These are phyloP conservation scores for Tanacetum coccineum DNA, from an alignment of 129 eudicot species.

Conservation along the genomic window DNA sequence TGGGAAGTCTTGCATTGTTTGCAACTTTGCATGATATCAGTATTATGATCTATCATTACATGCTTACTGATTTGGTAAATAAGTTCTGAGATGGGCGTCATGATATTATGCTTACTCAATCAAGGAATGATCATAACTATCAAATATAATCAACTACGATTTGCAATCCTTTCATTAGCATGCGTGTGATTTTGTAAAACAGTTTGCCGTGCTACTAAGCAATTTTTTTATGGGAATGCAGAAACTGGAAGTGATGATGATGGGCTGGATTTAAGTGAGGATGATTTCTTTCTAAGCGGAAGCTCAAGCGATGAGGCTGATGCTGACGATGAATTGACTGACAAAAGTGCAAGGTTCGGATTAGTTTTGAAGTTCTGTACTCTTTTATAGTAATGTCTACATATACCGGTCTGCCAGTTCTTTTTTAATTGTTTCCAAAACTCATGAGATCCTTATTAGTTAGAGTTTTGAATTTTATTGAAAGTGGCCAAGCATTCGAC, in stretches of 20 bases:
- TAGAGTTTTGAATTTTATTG: no score
- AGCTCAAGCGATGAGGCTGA: conserved; percentile 93
- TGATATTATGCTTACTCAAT: background rate
- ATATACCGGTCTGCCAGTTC: background rate
- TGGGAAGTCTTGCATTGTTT: background rate
- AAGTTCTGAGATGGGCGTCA: background rate
- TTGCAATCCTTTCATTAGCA: no score
- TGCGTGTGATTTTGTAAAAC: background rate
- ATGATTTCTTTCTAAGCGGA: conserved; percentile 74
- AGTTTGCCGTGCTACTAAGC: background rate
- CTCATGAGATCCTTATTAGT: no score
- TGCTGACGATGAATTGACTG: conserved; percentile 94
- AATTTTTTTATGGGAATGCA: conserved; percentile 21
- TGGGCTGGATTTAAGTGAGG: conserved; percentile 76
- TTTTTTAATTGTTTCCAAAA: background rate
- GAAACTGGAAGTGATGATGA: conserved; percentile 99
- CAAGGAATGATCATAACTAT: background rate
- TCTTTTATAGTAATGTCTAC: background rate
- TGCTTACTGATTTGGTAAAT: background rate
- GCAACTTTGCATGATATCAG: background rate
- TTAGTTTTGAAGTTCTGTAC: background rate
- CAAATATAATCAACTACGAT: background rate
- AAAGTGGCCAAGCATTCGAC: no score
- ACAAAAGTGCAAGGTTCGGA: conserved; percentile 77
- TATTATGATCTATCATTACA: background rate